Conservation (phyloP, 345 rosid species). For the Heritiera fomes region DNA sequence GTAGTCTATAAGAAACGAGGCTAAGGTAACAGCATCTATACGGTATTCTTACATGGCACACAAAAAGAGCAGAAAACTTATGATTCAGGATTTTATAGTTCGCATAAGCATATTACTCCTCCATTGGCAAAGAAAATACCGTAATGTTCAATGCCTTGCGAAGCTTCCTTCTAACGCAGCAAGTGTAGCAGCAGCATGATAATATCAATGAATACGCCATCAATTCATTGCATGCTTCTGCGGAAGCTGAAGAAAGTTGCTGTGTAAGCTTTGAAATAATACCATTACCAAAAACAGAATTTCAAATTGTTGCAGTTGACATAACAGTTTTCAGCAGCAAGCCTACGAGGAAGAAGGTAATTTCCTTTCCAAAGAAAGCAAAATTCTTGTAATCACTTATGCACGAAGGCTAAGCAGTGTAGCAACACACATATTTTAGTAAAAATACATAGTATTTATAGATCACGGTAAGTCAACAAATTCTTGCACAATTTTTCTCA, state of each 20-base stretch:
- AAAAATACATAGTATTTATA: background rate
- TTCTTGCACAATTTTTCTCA: conserved; percentile 6
- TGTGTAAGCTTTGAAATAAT: conserved; percentile 24
- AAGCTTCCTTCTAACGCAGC: conserved; percentile 91
- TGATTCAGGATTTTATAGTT: background rate
- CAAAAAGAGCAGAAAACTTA: conserved; percentile 8
- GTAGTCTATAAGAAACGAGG: background rate
- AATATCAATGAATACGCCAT: conserved; percentile 90
- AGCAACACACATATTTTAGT: background rate
- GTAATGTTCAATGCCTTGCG: conserved; percentile 75
- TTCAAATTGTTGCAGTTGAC: background rate
- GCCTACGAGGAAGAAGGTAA: background rate
- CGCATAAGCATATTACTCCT: background rate
- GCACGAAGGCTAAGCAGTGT: background rate
- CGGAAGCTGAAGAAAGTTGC: conserved; percentile 63
- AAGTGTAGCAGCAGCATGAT: conserved; percentile 98
- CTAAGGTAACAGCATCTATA: background rate
- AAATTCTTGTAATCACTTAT: background rate
- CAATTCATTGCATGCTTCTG: conserved; percentile 90
- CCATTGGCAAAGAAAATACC: conserved; percentile 48
- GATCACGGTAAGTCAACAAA: background rate
- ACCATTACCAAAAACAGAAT: conserved; percentile 9
- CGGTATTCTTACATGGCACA: background rate
- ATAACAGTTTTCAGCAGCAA: background rate
- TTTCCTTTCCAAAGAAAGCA: background rate